These are phyloP conservation scores for Chloropicon primus DNA, from an alignment of 139 green algal genomes.

Conservation along the genomic window DNA sequence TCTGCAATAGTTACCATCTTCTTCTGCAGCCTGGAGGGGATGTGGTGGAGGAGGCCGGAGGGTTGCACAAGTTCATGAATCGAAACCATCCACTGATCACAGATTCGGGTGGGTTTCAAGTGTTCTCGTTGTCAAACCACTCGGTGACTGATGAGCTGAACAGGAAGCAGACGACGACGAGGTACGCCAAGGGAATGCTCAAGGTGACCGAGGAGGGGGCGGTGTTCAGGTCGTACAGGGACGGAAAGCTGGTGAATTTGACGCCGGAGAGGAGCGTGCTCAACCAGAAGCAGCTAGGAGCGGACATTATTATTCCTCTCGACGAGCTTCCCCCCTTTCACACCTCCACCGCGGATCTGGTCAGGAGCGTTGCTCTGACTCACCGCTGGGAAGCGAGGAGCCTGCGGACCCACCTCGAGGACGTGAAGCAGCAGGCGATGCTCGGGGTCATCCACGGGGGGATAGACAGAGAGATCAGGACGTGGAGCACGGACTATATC, in stretches of 20 bases:
- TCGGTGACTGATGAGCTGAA: slow-evolving; percentile 27
- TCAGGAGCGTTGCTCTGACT: slow-evolving; percentile 16
- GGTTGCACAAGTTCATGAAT: slow-evolving; percentile 34
- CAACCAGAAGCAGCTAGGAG: slow-evolving; percentile 32
- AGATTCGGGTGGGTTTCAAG: slow-evolving; percentile 36
- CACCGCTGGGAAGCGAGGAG: slow-evolving; percentile 33
- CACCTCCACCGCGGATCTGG: slow-evolving; percentile 4
- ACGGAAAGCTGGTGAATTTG: slow-evolving; percentile 26
- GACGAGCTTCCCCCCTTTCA: slow-evolving; percentile 39
- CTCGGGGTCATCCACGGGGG: slow-evolving; percentile 38
- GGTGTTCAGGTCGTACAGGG: slow-evolving; percentile 24
- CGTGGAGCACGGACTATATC: slow-evolving; percentile 25
- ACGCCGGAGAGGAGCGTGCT: slow-evolving; percentile 29
- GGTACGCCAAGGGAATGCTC: slow-evolving; percentile 7
- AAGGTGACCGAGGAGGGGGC: slow-evolving; percentile 23
- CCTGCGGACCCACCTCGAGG: slow-evolving; percentile 22
- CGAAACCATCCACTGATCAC: slow-evolving; percentile 31
- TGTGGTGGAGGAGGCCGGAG: slow-evolving; percentile 21
- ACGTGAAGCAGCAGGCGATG: slow-evolving; percentile 34
- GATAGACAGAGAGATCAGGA: slow-evolving; percentile 15
- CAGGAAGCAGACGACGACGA: slow-evolving; percentile 1
- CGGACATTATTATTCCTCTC: slow-evolving; percentile 41
- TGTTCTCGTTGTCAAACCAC: slow-evolving; percentile 33
- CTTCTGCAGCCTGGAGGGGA: slow-evolving; percentile 33
- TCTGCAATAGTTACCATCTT: slow-evolving; percentile 40